These are phyloP conservation scores for Carex pumila DNA, from an alignment of 176 grass and related monocot genomes.

Conservation along the genomic window DNA sequence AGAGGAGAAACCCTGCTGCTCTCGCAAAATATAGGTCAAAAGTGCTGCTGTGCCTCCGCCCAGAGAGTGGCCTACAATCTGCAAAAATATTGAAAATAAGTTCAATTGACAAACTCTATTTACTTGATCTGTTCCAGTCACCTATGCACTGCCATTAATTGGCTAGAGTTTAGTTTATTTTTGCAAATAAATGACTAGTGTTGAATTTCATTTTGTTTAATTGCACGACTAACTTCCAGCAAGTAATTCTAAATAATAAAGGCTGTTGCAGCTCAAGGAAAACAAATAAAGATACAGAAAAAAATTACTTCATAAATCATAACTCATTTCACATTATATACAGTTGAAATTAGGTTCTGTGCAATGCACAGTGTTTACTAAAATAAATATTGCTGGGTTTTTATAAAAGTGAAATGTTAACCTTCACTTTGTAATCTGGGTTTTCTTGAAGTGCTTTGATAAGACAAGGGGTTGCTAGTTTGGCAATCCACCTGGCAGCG, in stretches of 20 bases:
- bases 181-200: not conserved
- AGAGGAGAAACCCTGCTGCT: constrained; percentile 73
- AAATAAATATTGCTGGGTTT: not conserved
- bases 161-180: not conserved
- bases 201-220: not conserved
- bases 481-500: constrained; percentile 94
- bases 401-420: constrained; percentile 1
- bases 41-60: constrained; percentile 91
- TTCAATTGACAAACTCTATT: not conserved
- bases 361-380: not conserved
- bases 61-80: constrained; percentile 91
- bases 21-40: constrained; percentile 82
- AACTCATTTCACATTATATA: not conserved
- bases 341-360: not conserved
- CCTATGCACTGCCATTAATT: not conserved
- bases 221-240: not conserved
- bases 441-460: constrained; percentile 47
- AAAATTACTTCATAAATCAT: not conserved
- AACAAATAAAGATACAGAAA: not conserved
- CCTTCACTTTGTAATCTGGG: constrained; percentile 80
- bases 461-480: constrained; percentile 81
- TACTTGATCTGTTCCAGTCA: not conserved
- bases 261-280: not conserved
- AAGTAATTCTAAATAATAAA: not conserved
- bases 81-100: constrained; percentile 25